Percentiles rank a stretch among this genome's conserved stretches.
Evolutionary conservation across 345 rosid species (phyloP).

Genomic region (Brassica nigra): DNA sequence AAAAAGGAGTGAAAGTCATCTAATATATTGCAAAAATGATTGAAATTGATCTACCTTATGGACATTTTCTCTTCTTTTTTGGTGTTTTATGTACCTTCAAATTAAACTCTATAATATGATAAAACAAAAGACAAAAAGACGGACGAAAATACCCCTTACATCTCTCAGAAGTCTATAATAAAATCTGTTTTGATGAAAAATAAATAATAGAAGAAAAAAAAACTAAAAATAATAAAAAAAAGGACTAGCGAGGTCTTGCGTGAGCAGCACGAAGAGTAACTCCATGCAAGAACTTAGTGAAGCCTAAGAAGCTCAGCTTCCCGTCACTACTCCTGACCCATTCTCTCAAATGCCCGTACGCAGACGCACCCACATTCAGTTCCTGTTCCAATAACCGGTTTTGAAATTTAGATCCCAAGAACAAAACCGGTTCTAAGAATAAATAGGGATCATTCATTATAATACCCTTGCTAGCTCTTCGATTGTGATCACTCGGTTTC

Average conservation of each 20-base stretch:
- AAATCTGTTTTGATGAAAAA: conserved; percentile 15
- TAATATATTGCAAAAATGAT: conserved; percentile 17
- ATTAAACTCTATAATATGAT: conserved; percentile 23
- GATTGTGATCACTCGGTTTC: conserved; percentile 68
- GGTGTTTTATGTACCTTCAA: conserved; percentile 28
- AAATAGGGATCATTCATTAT: neutral
- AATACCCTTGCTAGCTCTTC: conserved; percentile 77
- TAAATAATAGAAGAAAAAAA: neutral
- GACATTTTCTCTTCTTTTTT: conserved; percentile 22
- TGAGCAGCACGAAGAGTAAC: conserved; percentile 74
- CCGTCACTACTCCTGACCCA: conserved; percentile 86
- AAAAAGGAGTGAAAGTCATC: neutral
- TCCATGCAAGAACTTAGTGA: conserved; percentile 81
- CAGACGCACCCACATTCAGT: conserved; percentile 80
- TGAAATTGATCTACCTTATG: conserved; percentile 35
- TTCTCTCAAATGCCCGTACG: conserved; percentile 66
- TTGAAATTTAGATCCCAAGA: neutral
- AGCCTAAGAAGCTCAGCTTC: conserved; percentile 80
- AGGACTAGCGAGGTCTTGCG: conserved; percentile 65
- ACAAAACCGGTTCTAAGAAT: neutral
- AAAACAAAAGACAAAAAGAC: neutral
- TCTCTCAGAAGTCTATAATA: conserved; percentile 18
- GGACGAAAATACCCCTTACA: conserved; percentile 33
- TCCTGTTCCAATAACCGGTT: conserved; percentile 51
- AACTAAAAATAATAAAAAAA: neutral